Evolutionary conservation across 345 rosid genomes (phyloP).

Genomic region (Angophora floribunda): DNA sequence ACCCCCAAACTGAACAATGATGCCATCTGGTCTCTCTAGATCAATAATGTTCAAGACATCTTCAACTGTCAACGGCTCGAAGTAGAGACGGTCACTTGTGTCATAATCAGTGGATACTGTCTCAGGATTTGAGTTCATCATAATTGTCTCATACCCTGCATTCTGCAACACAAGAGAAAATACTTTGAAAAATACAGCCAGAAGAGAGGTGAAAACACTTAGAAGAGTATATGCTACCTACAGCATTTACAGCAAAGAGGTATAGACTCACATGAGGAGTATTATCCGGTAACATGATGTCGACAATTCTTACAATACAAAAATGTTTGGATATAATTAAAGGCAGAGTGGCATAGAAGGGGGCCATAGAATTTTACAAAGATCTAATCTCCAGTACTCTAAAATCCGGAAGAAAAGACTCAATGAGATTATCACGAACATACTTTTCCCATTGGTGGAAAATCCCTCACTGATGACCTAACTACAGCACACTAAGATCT

Average conservation of each 20-base stretch:
- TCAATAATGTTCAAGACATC: slow-evolving; percentile 85
- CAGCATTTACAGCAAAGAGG: not conserved
- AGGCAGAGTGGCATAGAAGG: not conserved
- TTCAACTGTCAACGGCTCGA: slow-evolving; percentile 87
- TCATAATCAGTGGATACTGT: slow-evolving; percentile 96
- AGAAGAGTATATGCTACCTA: not conserved
- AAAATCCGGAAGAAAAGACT: not conserved
- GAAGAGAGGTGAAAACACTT: not conserved
- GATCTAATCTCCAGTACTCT: not conserved
- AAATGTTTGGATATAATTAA: not conserved
- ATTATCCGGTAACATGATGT: not conserved
- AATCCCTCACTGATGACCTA: not conserved
- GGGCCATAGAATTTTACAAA: not conserved
- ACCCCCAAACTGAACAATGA: slow-evolving; percentile 95
- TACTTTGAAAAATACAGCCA: not conserved
- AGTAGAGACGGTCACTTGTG: slow-evolving; percentile 93
- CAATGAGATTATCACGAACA: not conserved
- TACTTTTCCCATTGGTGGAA: not conserved
- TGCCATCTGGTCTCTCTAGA: slow-evolving; percentile 91
- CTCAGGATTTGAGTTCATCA: slow-evolving; percentile 99
- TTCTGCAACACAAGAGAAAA: slow-evolving; percentile 31
- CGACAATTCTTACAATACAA: not conserved
- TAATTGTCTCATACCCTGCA: slow-evolving; percentile 96
- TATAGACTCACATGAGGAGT: not conserved
- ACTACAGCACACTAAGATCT: not conserved